Conservation (phyloP, 2,329 filamentous ascomycete genomes). For the Thelonectria olida region DNA sequence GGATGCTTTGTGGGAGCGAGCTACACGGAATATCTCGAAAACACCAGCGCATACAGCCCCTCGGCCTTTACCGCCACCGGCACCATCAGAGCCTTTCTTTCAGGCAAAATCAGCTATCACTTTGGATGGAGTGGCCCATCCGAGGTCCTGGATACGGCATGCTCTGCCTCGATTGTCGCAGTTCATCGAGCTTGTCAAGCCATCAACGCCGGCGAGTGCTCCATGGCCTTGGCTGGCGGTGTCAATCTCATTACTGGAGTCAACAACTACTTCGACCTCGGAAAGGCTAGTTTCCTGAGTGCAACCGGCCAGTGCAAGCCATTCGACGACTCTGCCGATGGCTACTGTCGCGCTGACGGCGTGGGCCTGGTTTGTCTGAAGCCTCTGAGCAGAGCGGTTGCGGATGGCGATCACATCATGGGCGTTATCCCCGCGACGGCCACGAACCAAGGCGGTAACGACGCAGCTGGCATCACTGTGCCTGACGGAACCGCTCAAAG, state of each 20-base stretch:
- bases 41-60: slow-evolving; percentile 8
- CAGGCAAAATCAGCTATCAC: slow-evolving; percentile 46
- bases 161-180: slow-evolving; percentile 48
- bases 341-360: slow-evolving; percentile 83
- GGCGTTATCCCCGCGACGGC: slow-evolving; percentile 78
- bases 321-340: slow-evolving; percentile 82
- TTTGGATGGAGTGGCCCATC: slow-evolving; percentile 51
- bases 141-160: slow-evolving; percentile 50
- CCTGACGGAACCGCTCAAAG: slow-evolving; percentile 81
- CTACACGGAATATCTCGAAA: slow-evolving; percentile 15
- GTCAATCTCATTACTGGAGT: slow-evolving; percentile 48
- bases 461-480: slow-evolving; percentile 80
- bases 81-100: slow-evolving; percentile 43
- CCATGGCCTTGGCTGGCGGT: slow-evolving; percentile 50
- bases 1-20: slow-evolving; percentile 17
- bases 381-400: slow-evolving; percentile 77
- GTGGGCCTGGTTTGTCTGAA: slow-evolving; percentile 81
- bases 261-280: slow-evolving; percentile 31
- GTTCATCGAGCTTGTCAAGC: slow-evolving; percentile 45
- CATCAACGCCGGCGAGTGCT: slow-evolving; percentile 43
- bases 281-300: slow-evolving; percentile 35
- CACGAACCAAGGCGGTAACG: slow-evolving; percentile 84
- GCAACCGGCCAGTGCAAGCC: slow-evolving; percentile 52
- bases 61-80: slow-evolving; percentile 48
- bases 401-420: slow-evolving; percentile 78